Percentiles rank a stretch among this genome's conserved stretches.
Conservation (phyloP, 2,329 filamentous ascomycete genomes). For the Tolypocladium sp. region DNA sequence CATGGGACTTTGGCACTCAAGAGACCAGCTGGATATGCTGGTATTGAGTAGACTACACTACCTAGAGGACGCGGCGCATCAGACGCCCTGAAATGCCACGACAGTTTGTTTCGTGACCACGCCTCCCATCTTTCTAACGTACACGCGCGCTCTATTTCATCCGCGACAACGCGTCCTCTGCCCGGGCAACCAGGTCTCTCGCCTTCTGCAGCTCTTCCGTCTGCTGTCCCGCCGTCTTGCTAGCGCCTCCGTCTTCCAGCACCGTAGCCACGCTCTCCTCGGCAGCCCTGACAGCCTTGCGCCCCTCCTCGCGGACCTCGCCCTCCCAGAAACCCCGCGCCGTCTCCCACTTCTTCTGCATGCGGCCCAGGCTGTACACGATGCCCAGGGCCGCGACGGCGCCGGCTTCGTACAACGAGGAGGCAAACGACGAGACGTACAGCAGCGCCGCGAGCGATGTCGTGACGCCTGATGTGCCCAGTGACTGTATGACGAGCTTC, state of each 20-base stretch:
- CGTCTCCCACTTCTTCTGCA: constrained; percentile 55
- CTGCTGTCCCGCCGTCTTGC: constrained; percentile 13
- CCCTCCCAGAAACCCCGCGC: constrained; percentile 54
- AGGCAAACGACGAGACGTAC: constrained; percentile 46
- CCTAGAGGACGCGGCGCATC: constrained; percentile 10
- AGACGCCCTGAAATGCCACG: not conserved
- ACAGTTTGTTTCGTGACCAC: not conserved
- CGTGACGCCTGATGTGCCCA: constrained; percentile 60
- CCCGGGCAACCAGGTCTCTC: constrained; percentile 36
- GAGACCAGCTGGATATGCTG: constrained; percentile 4
- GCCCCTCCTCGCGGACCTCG: constrained; percentile 57
- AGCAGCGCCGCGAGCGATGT: constrained; percentile 44
- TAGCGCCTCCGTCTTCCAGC: constrained; percentile 23
- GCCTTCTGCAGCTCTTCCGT: constrained; percentile 28
- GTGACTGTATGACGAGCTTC: constrained; percentile 63
- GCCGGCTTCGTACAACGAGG: constrained; percentile 50
- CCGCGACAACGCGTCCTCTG: constrained; percentile 36
- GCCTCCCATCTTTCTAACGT: not conserved
- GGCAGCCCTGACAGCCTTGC: constrained; percentile 49
- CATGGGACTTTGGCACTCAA: not conserved
- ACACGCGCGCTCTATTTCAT: constrained; percentile 28
- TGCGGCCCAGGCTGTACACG: constrained; percentile 46
- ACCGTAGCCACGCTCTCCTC: constrained; percentile 43
- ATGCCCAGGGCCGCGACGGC: constrained; percentile 52
- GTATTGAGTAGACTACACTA: constrained; percentile 19